phyloP scores from a whole-genome alignment of 2,329 filamentous ascomycete species.

The Colletotrichum zoysiae region DNA sequence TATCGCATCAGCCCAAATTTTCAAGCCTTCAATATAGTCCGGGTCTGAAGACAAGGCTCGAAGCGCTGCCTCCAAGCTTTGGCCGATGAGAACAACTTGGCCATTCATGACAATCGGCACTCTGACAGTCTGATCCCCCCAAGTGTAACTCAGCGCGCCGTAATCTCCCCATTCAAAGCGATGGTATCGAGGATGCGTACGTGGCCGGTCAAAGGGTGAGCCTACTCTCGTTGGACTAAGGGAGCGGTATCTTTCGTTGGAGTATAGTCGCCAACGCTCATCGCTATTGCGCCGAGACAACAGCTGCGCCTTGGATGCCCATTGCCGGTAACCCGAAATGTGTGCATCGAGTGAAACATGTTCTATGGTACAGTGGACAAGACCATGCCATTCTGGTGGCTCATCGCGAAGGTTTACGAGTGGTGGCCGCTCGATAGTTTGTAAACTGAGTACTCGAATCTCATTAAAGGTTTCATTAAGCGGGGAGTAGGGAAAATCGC shows the following conservation, averaged over 20 bases:
- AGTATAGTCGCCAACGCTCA: slow-evolving; percentile 28
- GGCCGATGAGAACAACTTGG: slow-evolving; percentile 23
- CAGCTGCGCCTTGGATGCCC: slow-evolving; percentile 3
- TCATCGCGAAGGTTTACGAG: slow-evolving; percentile 26
- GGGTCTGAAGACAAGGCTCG: slow-evolving; percentile 27
- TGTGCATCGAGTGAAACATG: slow-evolving; percentile 32
- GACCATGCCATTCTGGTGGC: slow-evolving; percentile 31
- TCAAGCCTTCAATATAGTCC: slow-evolving; percentile 27
- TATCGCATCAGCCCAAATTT: slow-evolving; percentile 43
- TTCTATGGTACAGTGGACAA: slow-evolving; percentile 28
- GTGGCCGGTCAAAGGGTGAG: slow-evolving; percentile 21
- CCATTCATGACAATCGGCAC: slow-evolving; percentile 25
- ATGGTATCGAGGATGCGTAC: slow-evolving; percentile 28
- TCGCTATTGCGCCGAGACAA: slow-evolving; percentile 28
- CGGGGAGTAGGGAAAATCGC: slow-evolving; percentile 5
- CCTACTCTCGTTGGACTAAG: slow-evolving; percentile 12
- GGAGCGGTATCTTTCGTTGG: slow-evolving; percentile 30
- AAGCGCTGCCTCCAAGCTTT: slow-evolving; percentile 26
- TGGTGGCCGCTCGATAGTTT: slow-evolving; percentile 23
- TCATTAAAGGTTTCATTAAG: slow-evolving; percentile 25
- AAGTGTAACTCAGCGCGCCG: slow-evolving; percentile 30
- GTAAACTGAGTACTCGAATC: slow-evolving; percentile 30
- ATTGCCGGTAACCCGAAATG: slow-evolving; percentile 17
- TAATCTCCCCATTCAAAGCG: slow-evolving; percentile 35
- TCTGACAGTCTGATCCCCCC: slow-evolving; percentile 23